Evolutionary conservation across 163 green algal species (phyloP), one percentile per base, ranked within the genome.

Genomic region (Prototheca wickerhamii): DNA sequence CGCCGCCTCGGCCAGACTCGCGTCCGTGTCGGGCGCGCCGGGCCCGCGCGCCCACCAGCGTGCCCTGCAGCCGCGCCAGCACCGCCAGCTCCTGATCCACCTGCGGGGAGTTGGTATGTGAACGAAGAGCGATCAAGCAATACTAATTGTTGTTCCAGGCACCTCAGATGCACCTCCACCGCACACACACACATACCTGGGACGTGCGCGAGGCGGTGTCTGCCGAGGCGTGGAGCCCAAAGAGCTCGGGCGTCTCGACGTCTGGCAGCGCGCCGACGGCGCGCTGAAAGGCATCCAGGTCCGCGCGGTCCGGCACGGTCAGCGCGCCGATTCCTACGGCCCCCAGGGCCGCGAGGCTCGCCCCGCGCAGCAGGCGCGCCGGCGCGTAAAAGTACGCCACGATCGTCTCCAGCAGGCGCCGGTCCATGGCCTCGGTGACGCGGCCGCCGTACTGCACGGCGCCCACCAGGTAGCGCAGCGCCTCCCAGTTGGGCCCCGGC

Each of bases 401-500:
- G 63, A 89, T 95, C 15, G 89, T 89, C 72, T 92, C 75, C 86
- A 97, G 95, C 3, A 97, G 80, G 57, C 93, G 74, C 69, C 89
- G 75, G 76, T 97, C 91, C 63, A 90, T 92, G 75, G 93, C 87
- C 72, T 96, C 89, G 2, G 89, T 96, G 80, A 97, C 96, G 63
- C 88, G 81, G 42, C 91, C 91, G 35, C 89, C 90, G 74, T 97
- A 97, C 82, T 96, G 86, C 77, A 97, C 96, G 52, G 68, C 72
- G n/a, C 70, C 78, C 49, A 96, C 80, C 90, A 97, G 95, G 87
- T 96, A 96, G 21, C 87, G 85, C 50, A 97, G 85, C 25, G 90
- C 93, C 62, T 89, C 79, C 90, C 90, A 97, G 5, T 73, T 53
- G 30, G 63, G 67, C 37, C 64, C 31, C 6, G 58, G 26, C 5